These are phyloP conservation scores for Stephania yunnanensis DNA, from an alignment of 164 flowering plant genomes.

Conservation along the genomic window DNA sequence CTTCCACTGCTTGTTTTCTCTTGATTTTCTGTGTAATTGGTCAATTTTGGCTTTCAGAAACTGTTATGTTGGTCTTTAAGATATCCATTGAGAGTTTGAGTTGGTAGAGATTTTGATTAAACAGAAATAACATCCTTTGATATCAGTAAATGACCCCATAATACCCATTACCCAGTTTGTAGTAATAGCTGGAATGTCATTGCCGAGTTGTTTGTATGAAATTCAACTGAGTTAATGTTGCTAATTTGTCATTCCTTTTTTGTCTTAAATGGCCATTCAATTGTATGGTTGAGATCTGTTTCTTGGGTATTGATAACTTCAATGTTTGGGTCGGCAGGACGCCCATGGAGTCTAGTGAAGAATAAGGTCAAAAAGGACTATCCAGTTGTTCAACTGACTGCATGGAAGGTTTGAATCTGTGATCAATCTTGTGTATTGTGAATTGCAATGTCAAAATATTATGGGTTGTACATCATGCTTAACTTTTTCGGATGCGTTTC, in stretches of 20 bases:
- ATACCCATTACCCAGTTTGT: too few relatives aligned
- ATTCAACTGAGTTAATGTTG: not conserved
- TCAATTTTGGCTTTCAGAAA: too few relatives aligned
- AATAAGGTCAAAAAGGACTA: constrained; percentile 59
- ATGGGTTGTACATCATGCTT: not conserved
- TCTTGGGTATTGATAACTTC: not conserved
- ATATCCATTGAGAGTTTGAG: too few relatives aligned
- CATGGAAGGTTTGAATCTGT: constrained; percentile 58
- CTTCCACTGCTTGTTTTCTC: not conserved
- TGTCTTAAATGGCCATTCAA: not conserved
- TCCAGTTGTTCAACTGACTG: constrained; percentile 57
- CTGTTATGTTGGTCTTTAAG: too few relatives aligned
- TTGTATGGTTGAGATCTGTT: not conserved
- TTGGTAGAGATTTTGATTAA: too few relatives aligned
- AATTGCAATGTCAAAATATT: not conserved
- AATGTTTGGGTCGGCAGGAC: constrained; percentile 38
- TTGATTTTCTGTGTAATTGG: not conserved
- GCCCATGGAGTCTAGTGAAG: constrained; percentile 56
- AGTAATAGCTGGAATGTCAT: not conserved
- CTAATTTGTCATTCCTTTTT: not conserved
- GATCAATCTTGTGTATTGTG: not conserved
- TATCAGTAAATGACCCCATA: too few relatives aligned
- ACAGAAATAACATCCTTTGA: too few relatives aligned
- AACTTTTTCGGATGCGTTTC: constrained; percentile 10
- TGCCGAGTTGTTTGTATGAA: not conserved